These are phyloP conservation scores for Thymus mandschuricus DNA, from an alignment of 257 asterid species.

Conservation along the genomic window DNA sequence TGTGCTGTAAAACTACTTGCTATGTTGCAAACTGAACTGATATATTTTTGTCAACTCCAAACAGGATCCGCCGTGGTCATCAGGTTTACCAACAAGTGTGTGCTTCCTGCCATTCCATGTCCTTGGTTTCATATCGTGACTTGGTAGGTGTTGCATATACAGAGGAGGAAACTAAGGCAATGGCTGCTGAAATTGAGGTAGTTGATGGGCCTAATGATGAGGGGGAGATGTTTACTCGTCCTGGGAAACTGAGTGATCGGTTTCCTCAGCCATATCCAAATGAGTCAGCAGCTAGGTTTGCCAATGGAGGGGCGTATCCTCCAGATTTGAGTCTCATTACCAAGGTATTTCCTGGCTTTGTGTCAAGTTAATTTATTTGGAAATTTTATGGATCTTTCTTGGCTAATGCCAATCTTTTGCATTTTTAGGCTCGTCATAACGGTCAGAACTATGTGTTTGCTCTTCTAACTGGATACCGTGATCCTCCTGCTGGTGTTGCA, in stretches of 20 bases:
- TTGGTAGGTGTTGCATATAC: slow-evolving; percentile 90
- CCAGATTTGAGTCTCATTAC: slow-evolving; percentile 91
- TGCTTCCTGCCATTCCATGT: slow-evolving; percentile 90
- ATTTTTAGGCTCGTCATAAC: slow-evolving; percentile 75
- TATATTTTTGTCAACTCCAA: slow-evolving; percentile 29
- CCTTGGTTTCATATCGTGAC: slow-evolving; percentile 78
- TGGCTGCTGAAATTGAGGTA: slow-evolving; percentile 97
- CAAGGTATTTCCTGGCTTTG: slow-evolving; percentile 52
- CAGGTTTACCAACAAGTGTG: slow-evolving; percentile 85
- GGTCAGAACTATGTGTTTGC: slow-evolving; percentile 79
- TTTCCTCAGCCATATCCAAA: slow-evolving; percentile 86
- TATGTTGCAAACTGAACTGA: slow-evolving; percentile 23
- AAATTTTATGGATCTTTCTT: slow-evolving; percentile 2
- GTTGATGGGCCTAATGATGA: slow-evolving; percentile 94
- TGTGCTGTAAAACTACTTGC: slow-evolving; percentile 1
- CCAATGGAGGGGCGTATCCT: slow-evolving; percentile 96
- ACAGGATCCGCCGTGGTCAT: slow-evolving; percentile 79
- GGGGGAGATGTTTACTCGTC: slow-evolving; percentile 93
- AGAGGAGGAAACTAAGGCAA: slow-evolving; percentile 89
- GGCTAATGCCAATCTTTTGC: slow-evolving; percentile 25
- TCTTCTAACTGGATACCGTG: slow-evolving; percentile 76
- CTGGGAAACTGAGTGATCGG: slow-evolving; percentile 90
- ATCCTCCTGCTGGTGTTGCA: slow-evolving; percentile 81
- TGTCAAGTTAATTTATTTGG: slow-evolving; percentile 4
- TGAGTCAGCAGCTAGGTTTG: slow-evolving; percentile 92